A percentile compares a stretch with the other conserved stretches of the same genome.
Conservation (phyloP, 768 basidiomycete genomes). For the Hygrophoropsis aurantiaca region DNA sequence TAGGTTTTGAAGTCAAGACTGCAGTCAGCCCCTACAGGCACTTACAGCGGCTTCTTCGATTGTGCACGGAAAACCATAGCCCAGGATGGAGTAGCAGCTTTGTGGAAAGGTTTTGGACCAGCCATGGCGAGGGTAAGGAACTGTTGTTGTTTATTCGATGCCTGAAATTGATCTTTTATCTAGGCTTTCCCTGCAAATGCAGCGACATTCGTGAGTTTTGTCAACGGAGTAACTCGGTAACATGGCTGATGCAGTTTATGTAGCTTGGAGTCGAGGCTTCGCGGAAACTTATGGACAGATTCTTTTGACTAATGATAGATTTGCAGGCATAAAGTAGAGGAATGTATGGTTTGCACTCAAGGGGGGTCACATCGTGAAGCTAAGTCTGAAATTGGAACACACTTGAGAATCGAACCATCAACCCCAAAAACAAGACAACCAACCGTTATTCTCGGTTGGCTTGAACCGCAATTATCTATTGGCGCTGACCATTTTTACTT, state of each 20-base stretch:
- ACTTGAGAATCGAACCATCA: too few species aligned
- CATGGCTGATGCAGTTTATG: constrained; percentile 2
- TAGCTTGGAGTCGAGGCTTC: constrained; percentile 93
- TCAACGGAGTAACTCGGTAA: background rate
- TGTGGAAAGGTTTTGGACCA: constrained; percentile 98
- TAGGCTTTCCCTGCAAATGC: constrained; percentile 98
- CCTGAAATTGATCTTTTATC: background rate
- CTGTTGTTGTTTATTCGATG: background rate
- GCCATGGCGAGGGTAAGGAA: constrained; percentile 85
- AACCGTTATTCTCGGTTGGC: too few species aligned
- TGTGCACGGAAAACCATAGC: constrained; percentile 92
- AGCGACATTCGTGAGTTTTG: constrained; percentile 76
- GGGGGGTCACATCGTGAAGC: too few species aligned
- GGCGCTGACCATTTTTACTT: too few species aligned
- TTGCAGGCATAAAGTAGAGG: background rate
- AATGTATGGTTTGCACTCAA: too few species aligned
- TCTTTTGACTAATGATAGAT: constrained; percentile 42
- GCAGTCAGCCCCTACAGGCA: constrained; percentile 95
- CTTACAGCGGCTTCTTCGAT: constrained; percentile 93
- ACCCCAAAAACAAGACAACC: too few species aligned
- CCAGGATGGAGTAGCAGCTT: constrained; percentile 77
- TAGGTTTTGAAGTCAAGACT: constrained; percentile 95
- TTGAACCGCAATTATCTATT: too few species aligned
- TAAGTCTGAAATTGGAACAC: too few species aligned
- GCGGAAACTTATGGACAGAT: constrained; percentile 73